Conservation (phyloP, 345 rosid genomes). For the Syzygium oleosum region DNA sequence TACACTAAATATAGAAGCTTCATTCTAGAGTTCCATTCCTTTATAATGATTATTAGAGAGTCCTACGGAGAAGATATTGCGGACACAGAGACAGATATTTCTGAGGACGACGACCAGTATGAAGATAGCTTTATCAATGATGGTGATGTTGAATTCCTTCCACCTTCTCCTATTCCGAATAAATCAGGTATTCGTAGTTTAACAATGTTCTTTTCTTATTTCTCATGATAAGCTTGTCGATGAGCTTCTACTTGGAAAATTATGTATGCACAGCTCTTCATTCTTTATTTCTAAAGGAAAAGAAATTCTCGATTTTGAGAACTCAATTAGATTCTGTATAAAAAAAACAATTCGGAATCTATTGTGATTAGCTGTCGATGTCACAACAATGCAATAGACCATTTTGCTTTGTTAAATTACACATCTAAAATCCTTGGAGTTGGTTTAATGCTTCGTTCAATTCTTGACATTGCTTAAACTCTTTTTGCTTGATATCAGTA, state of each 20-base stretch:
- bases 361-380: not conserved
- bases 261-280: not conserved
- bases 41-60: not conserved
- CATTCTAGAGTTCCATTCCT: not conserved
- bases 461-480: not conserved
- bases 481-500: not conserved
- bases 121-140: not conserved
- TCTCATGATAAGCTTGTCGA: not conserved
- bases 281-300: not conserved
- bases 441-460: not conserved
- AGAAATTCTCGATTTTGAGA: not conserved
- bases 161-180: not conserved
- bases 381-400: not conserved
- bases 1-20: not conserved
- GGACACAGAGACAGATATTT: not conserved
- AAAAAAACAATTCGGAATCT: not conserved
- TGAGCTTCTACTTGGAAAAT: not conserved
- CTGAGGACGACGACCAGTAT: not conserved
- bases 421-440: not conserved
- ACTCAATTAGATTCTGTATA: not conserved
- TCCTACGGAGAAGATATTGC: not conserved
- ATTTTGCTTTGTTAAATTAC: not conserved
- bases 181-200: not conserved
- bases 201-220: not conserved
- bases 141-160: not conserved